Evolutionary conservation across 1,284 basidiomycete species (phyloP), one percentile per base, ranked within the genome.

Genomic region (Moesziomyces parantarcticus): DNA sequence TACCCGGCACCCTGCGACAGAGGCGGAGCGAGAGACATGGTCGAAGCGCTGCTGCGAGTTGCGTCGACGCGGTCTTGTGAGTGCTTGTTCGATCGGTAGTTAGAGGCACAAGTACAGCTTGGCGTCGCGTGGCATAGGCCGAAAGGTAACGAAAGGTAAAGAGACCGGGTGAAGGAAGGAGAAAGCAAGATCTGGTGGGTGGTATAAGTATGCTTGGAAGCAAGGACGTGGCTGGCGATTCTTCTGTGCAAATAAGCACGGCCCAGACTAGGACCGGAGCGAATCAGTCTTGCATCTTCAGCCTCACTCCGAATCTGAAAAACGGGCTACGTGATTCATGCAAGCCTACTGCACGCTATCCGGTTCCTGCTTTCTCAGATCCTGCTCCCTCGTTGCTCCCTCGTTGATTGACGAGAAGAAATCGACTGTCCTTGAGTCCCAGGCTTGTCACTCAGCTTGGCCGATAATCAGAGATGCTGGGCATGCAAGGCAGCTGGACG

Each of bases 1-100:
- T 81, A 84, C 25, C 82, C 80, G 43, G 47, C 74, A 34, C 81
- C 79, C 50, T 83, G 79, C 3, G 69, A 75, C 7, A 82, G 73
- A 5, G 79, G 77, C 21, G 74, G 74, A 34, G 39, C 36, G 4
- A 49, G 49, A 4, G 57, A 50, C 64, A 67, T 63, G 21, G 16
- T 52, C 26, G 6, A 41, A 22, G 21, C 14, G 40, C 14, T 23
- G 16, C 13, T 16, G 18, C 16, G 16, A 39, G 36, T 8, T 39
- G 36, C 6, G 16, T 18, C 3, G 16, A 16, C 18, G 16, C 6
- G 36, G 36, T 32, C 36, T 13, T 39, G n/a, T 7, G 3, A 3
- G 34, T 14, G 34, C 13, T 16, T 9, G 34, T 3, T 5, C 26
- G 26, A 29, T 29, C 26, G 4, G 26, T 29, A 7, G 26, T 9